phyloP scores from a whole-genome alignment of 495 filamentous ascomycete genomes.

The Penicillium roqueforti region DNA sequence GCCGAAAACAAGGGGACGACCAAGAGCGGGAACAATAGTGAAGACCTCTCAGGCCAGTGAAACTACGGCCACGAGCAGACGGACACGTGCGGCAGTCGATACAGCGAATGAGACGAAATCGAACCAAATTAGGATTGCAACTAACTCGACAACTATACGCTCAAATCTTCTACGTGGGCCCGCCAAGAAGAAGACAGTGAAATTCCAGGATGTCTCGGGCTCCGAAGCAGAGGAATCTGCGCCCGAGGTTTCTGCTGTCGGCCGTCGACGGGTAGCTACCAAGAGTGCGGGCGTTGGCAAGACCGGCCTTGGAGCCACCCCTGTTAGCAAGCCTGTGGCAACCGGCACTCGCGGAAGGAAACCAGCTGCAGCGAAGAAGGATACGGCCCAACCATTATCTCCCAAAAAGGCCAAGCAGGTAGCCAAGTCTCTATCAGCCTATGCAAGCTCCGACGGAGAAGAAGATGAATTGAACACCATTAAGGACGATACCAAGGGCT shows the following conservation, averaged over 20 bases:
- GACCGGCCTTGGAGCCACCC: conserved; percentile 44
- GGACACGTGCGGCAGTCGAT: conserved; percentile 20
- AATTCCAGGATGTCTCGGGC: conserved; percentile 44
- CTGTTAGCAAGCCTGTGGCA: conserved; percentile 42
- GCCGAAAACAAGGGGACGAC: conserved; percentile 34
- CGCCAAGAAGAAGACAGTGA: conserved; percentile 52
- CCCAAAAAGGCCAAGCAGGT: conserved; percentile 55
- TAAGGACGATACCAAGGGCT: conserved; percentile 37
- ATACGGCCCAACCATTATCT: conserved; percentile 42
- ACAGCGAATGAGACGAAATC: conserved; percentile 18
- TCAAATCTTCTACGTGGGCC: conserved; percentile 40
- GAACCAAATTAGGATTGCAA: conserved; percentile 27
- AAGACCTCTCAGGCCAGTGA: conserved; percentile 11
- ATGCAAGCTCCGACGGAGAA: conserved; percentile 42
- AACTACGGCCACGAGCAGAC: conserved; percentile 20
- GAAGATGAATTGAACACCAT: conserved; percentile 47
- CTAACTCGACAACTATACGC: conserved; percentile 29
- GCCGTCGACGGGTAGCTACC: conserved; percentile 21
- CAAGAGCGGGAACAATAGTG: conserved; percentile 26
- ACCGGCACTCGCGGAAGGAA: conserved; percentile 35
- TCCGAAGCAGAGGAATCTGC: conserved; percentile 37
- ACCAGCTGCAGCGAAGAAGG: conserved; percentile 32
- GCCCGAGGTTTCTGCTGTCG: conserved; percentile 19
- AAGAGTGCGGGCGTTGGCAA: conserved; percentile 11
- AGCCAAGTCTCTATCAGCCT: conserved; percentile 42